phyloP scores from a whole-genome alignment of 495 filamentous ascomycete genomes.

The Penicillium flavigenum region DNA sequence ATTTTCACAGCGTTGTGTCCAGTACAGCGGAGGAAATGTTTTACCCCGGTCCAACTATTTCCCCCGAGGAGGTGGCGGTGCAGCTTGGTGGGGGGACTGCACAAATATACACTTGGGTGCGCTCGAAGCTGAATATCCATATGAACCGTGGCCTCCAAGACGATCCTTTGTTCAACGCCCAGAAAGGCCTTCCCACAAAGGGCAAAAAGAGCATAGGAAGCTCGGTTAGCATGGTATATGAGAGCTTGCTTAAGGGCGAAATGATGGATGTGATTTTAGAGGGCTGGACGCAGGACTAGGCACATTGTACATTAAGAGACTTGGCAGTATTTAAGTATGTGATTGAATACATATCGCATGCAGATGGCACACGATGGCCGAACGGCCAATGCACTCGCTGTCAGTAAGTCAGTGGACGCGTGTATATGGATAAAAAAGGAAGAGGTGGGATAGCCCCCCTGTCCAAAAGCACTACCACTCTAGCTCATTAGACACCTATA shows the following conservation, averaged over 20 bases:
- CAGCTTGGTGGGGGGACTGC: constrained; percentile 17
- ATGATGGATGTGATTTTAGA: constrained; percentile 18
- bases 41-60: constrained; percentile 10
- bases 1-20: constrained; percentile 8
- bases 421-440: too few relatives aligned
- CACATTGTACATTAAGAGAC: not conserved
- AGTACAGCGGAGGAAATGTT: constrained; percentile 12
- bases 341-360: too few relatives aligned
- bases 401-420: too few relatives aligned
- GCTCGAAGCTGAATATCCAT: constrained; percentile 17
- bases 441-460: too few relatives aligned
- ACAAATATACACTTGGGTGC: constrained; percentile 20
- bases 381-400: too few relatives aligned
- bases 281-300: not conserved
- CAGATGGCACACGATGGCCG: too few relatives aligned
- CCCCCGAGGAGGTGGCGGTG: constrained; percentile 7
- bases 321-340: not conserved
- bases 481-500: too few relatives aligned
- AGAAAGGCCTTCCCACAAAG: constrained; percentile 11
- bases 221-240: constrained; percentile 17
- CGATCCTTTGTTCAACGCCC: constrained; percentile 21
- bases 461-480: too few relatives aligned
- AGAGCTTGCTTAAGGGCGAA: constrained; percentile 14
- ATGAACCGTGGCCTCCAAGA: constrained; percentile 18
- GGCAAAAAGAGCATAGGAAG: constrained; percentile 20